phyloP scores from a whole-genome alignment of 345 rosid genomes.

The Draba incana region DNA sequence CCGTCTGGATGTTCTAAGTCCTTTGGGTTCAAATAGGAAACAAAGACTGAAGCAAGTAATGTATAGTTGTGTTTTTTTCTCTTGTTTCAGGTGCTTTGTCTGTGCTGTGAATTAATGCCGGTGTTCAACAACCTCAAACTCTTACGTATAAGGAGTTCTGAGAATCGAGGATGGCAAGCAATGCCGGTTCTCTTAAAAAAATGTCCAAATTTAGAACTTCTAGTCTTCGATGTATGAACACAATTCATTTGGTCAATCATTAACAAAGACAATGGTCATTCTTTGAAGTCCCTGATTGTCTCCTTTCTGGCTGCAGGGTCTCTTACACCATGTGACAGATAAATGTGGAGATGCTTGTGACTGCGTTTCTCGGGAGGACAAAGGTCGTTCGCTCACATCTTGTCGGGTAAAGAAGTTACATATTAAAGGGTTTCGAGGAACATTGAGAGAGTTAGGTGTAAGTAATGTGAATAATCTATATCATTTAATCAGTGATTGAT shows the following conservation, averaged over 20 bases:
- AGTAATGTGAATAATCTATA: too few species aligned
- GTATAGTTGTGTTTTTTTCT: too few species aligned
- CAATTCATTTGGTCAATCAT: neutral
- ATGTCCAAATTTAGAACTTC: neutral
- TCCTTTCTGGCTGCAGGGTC: neutral
- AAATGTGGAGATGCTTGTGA: conserved; percentile 19
- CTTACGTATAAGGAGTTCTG: neutral
- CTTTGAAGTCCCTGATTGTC: neutral
- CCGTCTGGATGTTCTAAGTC: too few species aligned
- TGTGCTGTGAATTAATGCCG: neutral
- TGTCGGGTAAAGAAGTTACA: neutral
- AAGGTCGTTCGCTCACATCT: neutral
- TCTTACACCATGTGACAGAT: neutral
- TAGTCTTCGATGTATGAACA: neutral
- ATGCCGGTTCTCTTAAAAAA: too few species aligned
- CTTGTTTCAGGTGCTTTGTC: neutral
- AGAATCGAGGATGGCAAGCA: neutral
- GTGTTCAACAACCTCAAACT: neutral
- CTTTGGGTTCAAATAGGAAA: too few species aligned
- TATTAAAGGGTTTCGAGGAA: conserved; percentile 6
- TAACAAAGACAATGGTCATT: neutral
- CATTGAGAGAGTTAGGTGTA: too few species aligned
- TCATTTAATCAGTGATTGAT: too few species aligned
- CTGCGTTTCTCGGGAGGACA: neutral
- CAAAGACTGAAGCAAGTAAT: too few species aligned